These are phyloP conservation scores for Suillus subluteus DNA, from an alignment of 768 basidiomycete genomes.

Conservation along the genomic window DNA sequence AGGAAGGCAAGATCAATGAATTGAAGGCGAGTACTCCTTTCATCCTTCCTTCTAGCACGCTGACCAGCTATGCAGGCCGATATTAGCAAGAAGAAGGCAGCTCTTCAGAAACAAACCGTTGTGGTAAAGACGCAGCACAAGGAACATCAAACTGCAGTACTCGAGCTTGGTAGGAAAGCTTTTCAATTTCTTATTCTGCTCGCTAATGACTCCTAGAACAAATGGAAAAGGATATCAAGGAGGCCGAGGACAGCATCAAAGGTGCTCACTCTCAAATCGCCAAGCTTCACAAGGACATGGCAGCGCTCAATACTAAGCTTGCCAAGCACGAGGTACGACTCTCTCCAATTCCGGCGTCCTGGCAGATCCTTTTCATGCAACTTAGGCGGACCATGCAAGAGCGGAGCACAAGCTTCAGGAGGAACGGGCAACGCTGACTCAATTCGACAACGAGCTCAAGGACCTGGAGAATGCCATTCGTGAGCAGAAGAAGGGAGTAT, in stretches of 20 bases:
- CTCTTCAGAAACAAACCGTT: conserved; percentile 79
- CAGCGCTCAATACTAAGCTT: conserved; percentile 56
- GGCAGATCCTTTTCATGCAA: not conserved
- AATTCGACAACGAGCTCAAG: conserved; percentile 88
- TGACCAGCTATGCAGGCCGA: conserved; percentile 51
- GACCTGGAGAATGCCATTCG: conserved; percentile 83
- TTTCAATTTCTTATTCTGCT: not conserved
- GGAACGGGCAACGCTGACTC: conserved; percentile 84
- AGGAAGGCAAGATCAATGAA: conserved; percentile 94
- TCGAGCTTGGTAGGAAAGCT: conserved; percentile 77
- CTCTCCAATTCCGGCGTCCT: not conserved
- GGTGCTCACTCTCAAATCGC: conserved; percentile 47
- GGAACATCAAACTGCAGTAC: conserved; percentile 82
- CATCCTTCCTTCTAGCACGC: not conserved
- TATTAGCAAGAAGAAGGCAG: conserved; percentile 80
- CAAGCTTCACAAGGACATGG: conserved; percentile 64
- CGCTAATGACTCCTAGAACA: conserved; percentile 24
- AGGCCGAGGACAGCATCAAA: conserved; percentile 24
- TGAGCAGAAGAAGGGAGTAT: conserved; percentile 71
- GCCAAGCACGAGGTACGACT: conserved; percentile 26
- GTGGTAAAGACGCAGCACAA: conserved; percentile 86
- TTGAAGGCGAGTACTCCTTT: conserved; percentile 65
- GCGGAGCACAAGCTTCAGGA: conserved; percentile 77
- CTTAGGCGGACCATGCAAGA: conserved; percentile 57
- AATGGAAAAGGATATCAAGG: conserved; percentile 34